These are phyloP conservation scores for Sextonia rubra DNA, from an alignment of 164 flowering plant genomes.

Conservation along the genomic window DNA sequence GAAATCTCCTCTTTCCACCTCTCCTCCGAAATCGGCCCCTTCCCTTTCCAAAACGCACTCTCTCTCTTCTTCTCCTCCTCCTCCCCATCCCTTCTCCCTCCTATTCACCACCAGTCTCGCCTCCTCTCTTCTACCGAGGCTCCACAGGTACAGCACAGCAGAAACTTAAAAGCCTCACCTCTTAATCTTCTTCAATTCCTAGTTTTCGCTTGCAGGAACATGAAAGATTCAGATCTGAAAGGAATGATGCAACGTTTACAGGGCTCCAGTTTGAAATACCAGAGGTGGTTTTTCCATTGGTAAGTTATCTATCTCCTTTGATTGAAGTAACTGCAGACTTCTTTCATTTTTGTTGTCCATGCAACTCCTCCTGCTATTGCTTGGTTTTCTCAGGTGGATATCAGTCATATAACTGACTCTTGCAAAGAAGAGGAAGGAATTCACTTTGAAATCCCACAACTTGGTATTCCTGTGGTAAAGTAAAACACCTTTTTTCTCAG, in stretches of 20 bases:
- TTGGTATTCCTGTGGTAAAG: constrained; percentile 31
- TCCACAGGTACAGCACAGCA: background rate
- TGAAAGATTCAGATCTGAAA: background rate
- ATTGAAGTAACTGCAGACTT: background rate
- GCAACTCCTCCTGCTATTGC: background rate
- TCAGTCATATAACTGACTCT: constrained; percentile 7
- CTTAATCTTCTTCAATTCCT: no score
- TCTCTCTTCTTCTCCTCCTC: constrained; percentile 50
- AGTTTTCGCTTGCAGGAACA: constrained; percentile 1
- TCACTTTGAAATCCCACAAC: constrained; percentile 28
- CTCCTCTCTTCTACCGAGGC: no score
- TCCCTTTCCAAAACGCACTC: constrained; percentile 48
- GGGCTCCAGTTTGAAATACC: constrained; percentile 55
- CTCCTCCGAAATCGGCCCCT: constrained; percentile 19
- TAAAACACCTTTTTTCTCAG: background rate
- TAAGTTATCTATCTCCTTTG: constrained; percentile 12
- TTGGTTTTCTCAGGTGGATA: constrained; percentile 29
- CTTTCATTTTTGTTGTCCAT: background rate
- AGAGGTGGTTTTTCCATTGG: constrained; percentile 41
- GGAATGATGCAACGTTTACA: constrained; percentile 10
- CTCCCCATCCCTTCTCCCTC: constrained; percentile 54
- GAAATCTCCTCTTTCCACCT: constrained; percentile 25
- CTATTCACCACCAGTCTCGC: constrained; percentile 5
- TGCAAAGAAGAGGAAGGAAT: constrained; percentile 17
- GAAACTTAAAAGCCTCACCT: no score